Conservation (phyloP, 768 basidiomycete species). For the Panaeolus cyanescens region DNA sequence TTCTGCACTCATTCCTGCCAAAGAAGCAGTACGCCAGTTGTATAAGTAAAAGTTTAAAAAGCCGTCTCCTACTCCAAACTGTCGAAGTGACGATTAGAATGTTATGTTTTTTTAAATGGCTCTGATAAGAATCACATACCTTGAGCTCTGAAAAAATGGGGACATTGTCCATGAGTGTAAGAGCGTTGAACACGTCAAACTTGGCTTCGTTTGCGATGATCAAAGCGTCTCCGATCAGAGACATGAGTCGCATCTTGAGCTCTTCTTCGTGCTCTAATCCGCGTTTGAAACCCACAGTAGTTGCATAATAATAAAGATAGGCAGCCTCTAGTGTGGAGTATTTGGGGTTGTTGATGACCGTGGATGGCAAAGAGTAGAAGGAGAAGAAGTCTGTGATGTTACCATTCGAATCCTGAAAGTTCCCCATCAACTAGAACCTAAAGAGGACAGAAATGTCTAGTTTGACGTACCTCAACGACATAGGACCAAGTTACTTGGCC, state of each 20-base stretch:
- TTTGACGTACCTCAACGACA: conserved; percentile 81
- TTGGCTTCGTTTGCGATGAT: conserved; percentile 79
- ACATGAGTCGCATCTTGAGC: conserved; percentile 69
- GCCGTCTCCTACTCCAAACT: conserved; percentile 96
- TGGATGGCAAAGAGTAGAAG: conserved; percentile 95
- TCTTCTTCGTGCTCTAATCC: conserved; percentile 60
- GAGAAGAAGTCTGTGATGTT: conserved; percentile 95
- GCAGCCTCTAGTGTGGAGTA: conserved; percentile 83
- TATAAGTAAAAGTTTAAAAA: conserved; percentile 91
- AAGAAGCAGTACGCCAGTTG: conserved; percentile 86
- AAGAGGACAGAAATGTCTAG: background rate
- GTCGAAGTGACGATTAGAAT: conserved; percentile 7
- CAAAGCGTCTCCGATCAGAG: conserved; percentile 79
- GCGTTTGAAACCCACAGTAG: conserved; percentile 67
- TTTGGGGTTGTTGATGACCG: conserved; percentile 79
- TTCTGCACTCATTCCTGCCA: conserved; percentile 70
- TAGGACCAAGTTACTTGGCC: conserved; percentile 96
- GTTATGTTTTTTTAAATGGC: background rate
- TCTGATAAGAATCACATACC: conserved; percentile 42
- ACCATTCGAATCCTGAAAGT: conserved; percentile 73
- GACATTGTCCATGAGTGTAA: conserved; percentile 94
- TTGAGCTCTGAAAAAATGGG: conserved; percentile 81
- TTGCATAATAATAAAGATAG: conserved; percentile 95
- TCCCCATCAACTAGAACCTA: background rate
- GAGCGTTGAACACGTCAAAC: conserved; percentile 96